These are phyloP conservation scores for Arachis stenosperma DNA, from an alignment of 306 rosid species.

Conservation along the genomic window DNA sequence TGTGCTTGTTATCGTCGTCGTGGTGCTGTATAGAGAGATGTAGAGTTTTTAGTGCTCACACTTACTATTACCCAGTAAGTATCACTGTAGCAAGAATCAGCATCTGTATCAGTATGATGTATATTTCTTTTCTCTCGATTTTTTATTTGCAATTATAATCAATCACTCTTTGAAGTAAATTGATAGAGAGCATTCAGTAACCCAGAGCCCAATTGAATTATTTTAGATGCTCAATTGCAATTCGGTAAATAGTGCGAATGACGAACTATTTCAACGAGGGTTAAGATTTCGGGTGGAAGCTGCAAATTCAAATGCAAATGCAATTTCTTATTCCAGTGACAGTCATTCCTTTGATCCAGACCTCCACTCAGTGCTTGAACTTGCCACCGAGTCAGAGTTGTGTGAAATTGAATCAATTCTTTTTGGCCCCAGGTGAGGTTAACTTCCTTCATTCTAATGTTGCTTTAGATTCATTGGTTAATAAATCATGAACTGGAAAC, in stretches of 20 bases:
- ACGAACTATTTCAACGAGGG: slow-evolving; percentile 15
- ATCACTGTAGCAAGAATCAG: neutral
- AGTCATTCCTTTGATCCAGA: slow-evolving; percentile 61
- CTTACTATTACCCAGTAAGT: slow-evolving; percentile 4
- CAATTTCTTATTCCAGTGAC: neutral
- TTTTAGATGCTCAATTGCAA: neutral
- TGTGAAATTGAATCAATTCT: slow-evolving; percentile 83
- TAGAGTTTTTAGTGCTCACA: neutral
- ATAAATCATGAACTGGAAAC: slow-evolving; percentile 44
- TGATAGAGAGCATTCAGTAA: neutral
- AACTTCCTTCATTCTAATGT: neutral
- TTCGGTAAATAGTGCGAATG: neutral
- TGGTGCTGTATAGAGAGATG: slow-evolving; percentile 8
- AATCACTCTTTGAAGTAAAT: neutral
- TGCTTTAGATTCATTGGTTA: neutral
- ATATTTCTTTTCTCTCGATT: neutral
- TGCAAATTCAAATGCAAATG: slow-evolving; percentile 31
- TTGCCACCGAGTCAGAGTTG: slow-evolving; percentile 78
- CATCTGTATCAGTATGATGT: neutral
- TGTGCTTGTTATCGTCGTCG: neutral
- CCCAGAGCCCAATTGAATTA: neutral
- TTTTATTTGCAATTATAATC: neutral
- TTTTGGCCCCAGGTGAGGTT: slow-evolving; percentile 76
- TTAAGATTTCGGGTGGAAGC: slow-evolving; percentile 50
- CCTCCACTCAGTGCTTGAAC: slow-evolving; percentile 77